Conservation (phyloP, 345 rosid genomes). For the Odontarrhena argentea region DNA sequence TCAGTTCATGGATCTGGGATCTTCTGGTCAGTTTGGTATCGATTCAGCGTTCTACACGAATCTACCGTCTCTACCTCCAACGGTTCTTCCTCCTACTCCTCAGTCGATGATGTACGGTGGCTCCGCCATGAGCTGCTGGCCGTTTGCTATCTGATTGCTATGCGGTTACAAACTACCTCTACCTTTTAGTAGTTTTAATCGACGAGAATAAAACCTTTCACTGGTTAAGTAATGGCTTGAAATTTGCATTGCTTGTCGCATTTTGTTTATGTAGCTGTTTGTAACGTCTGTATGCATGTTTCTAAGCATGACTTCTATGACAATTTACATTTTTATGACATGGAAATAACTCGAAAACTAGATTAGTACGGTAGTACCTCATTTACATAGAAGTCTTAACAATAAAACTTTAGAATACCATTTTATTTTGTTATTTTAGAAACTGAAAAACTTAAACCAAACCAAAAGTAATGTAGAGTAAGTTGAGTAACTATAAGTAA, state of each 20-base stretch:
- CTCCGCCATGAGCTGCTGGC: slow-evolving; percentile 31
- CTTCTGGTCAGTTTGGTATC: slow-evolving; percentile 3
- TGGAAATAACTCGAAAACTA: too few relatives aligned
- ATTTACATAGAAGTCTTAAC: too few relatives aligned
- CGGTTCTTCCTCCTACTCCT: slow-evolving; percentile 31
- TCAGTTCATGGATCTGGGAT: slow-evolving; percentile 20
- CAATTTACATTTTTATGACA: not conserved
- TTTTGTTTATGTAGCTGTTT: slow-evolving; percentile 3
- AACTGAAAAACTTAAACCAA: too few relatives aligned
- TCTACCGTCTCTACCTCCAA: slow-evolving; percentile 40
- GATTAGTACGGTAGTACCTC: too few relatives aligned
- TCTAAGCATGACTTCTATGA: slow-evolving; percentile 5
- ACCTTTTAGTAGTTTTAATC: not conserved
- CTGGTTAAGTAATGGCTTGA: not conserved
- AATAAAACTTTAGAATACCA: too few relatives aligned
- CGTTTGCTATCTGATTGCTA: slow-evolving; percentile 36
- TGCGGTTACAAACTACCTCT: slow-evolving; percentile 1
- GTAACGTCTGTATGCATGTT: slow-evolving; percentile 14
- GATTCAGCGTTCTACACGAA: slow-evolving; percentile 30
- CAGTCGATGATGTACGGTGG: slow-evolving; percentile 32
- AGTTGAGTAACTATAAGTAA: too few relatives aligned
- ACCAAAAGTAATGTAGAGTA: too few relatives aligned
- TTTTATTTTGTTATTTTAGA: too few relatives aligned
- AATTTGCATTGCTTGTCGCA: not conserved
- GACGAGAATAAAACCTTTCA: not conserved